A percentile compares a stretch with the other conserved stretches of the same genome.
These are phyloP conservation scores for Sanchytrium tribonematis DNA, from an alignment of 371 early-diverging fungal genomes.

Conservation along the genomic window DNA sequence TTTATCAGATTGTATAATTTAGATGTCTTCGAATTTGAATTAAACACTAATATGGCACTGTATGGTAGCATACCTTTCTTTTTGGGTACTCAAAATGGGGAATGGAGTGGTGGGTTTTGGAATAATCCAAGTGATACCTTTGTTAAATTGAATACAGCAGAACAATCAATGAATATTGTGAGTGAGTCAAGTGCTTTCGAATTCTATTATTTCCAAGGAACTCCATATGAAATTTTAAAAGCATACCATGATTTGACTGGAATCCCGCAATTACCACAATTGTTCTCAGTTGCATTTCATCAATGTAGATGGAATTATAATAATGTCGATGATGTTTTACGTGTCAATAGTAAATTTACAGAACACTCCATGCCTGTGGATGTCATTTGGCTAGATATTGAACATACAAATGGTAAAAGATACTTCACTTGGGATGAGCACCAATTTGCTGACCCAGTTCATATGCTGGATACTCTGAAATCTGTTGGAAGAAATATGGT, in stretches of 20 bases:
- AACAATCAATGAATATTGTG: slow-evolving; percentile 8
- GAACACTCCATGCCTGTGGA: slow-evolving; percentile 59
- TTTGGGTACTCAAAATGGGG: slow-evolving; percentile 34
- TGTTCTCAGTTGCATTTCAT: slow-evolving; percentile 69
- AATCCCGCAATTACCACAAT: slow-evolving; percentile 49
- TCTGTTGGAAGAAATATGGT: slow-evolving; percentile 60
- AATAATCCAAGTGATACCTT: slow-evolving; percentile 85
- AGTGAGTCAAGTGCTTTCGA: slow-evolving; percentile 71
- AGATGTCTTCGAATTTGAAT: slow-evolving; percentile 83
- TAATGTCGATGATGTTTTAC: slow-evolving; percentile 44
- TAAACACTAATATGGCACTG: slow-evolving; percentile 73
- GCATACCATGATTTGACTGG: slow-evolving; percentile 52
- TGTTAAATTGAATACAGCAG: slow-evolving; percentile 57
- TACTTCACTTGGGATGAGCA: slow-evolving; percentile 64
- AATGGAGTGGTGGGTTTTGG: slow-evolving; percentile 50
- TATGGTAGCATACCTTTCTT: slow-evolving; percentile 84
- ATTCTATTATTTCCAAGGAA: slow-evolving; percentile 61
- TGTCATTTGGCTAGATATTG: slow-evolving; percentile 81
- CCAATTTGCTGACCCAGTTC: slow-evolving; percentile 61
- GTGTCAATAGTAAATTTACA: slow-evolving; percentile 52
- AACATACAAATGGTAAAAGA: slow-evolving; percentile 62
- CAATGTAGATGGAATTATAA: slow-evolving; percentile 82
- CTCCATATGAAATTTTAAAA: slow-evolving; percentile 31
- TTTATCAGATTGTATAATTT: slow-evolving; percentile 91
- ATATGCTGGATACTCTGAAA: slow-evolving; percentile 47